Conservation (phyloP, 345 rosid genomes). For the Hibiscus tridactylites region DNA sequence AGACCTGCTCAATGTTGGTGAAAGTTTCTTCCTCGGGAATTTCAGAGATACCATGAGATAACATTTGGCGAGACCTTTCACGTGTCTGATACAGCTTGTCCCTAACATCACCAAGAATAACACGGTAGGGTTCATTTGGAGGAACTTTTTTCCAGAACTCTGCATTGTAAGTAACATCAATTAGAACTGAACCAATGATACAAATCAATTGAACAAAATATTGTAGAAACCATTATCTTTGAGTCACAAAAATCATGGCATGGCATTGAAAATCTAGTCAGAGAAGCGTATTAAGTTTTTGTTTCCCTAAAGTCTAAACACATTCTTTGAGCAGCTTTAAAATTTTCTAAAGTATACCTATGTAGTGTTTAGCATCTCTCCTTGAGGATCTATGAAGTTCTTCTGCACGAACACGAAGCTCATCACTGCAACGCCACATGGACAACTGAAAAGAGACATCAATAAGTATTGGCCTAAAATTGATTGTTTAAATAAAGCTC, state of each 20-base stretch:
- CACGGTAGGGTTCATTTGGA: conserved; percentile 88
- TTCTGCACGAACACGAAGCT: conserved; percentile 71
- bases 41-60: conserved; percentile 73
- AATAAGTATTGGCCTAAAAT: background rate
- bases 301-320: background rate
- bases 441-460: conserved; percentile 56
- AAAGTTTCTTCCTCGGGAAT: conserved; percentile 74
- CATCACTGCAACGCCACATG: conserved; percentile 99
- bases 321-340: background rate
- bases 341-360: conserved; percentile 41
- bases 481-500: conserved; percentile 2
- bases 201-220: background rate
- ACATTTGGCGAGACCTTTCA: conserved; percentile 82
- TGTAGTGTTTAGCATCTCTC: conserved; percentile 94
- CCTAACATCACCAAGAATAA: conserved; percentile 86
- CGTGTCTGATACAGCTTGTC: conserved; percentile 86
- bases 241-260: background rate
- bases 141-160: conserved; percentile 94
- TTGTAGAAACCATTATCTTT: background rate
- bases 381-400: conserved; percentile 66
- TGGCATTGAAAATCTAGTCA: background rate
- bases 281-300: background rate
- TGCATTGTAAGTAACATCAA: conserved; percentile 21
- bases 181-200: background rate
- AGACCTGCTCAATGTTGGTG: conserved; percentile 75